These are phyloP conservation scores for Rhizopogon sp. DNA, from an alignment of 768 basidiomycete species.

Conservation along the genomic window DNA sequence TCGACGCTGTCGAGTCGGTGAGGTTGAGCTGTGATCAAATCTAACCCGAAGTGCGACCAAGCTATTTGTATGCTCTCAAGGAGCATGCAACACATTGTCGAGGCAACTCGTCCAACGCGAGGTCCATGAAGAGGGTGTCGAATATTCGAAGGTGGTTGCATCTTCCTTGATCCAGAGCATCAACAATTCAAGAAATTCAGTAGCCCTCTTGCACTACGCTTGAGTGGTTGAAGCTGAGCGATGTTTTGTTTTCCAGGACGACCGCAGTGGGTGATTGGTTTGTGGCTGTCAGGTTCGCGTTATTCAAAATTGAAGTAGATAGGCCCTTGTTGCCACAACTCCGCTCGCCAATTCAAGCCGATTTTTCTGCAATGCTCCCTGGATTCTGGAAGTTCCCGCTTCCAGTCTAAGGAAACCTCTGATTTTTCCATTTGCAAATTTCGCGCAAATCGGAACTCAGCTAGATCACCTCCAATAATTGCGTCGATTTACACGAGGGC, in stretches of 20 bases:
- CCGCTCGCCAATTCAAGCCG: constrained; percentile 1
- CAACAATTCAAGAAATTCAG: neutral
- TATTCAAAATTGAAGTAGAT: neutral
- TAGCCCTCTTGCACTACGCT: neutral
- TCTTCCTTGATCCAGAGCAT: neutral
- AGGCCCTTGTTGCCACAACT: neutral
- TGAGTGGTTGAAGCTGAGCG: neutral
- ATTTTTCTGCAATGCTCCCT: too few species aligned
- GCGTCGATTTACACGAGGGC: too few species aligned
- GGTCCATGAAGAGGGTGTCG: constrained; percentile 5
- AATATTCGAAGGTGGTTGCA: constrained; percentile 11
- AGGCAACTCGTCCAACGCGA: neutral
- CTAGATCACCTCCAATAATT: too few species aligned
- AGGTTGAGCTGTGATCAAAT: constrained; percentile 3
- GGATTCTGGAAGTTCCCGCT: too few species aligned
- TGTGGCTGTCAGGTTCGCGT: neutral
- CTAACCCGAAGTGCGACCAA: neutral
- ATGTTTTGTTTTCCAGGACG: neutral
- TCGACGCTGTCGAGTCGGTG: constrained; percentile 6
- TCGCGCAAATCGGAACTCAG: neutral
- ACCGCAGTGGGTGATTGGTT: neutral
- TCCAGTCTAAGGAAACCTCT: neutral
- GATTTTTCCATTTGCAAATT: neutral
- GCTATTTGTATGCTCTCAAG: neutral
- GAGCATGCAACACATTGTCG: neutral